Base-by-base conservation (phyloP, 305 asterid species). In the Fraxinus sp. region DNA sequence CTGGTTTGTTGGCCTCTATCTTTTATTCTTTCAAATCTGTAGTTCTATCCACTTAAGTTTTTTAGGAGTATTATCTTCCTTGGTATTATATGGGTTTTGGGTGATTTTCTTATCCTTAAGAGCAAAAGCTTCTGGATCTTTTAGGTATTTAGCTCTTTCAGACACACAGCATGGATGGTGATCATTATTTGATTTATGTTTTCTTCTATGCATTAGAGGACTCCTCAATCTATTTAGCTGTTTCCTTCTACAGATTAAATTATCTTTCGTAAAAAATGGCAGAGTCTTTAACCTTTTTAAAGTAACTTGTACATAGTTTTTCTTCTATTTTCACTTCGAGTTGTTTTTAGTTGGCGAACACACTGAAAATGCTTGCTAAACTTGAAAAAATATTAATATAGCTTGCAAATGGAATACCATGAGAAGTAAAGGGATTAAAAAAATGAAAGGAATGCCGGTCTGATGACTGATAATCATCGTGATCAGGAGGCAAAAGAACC, bases 121-220 rank as follows among this genome's bases (percentile, higher is more conserved):
- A 80, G 35, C 64, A 52, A 66, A 62, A 37, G 11, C 75, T 57
- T 9, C 7, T 62, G 68, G 70, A 30, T 72, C 37, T 55, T 78
- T 57, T 28, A 52, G 68, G 41, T 57, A 37, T 55, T 79, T 59
- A 72, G 52, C 33, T 28, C 49, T 37, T 37, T 55, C 59, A 26
- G 70, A 72, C 79, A 2, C 43, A 62, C 49, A 71, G 68, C 35
- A n/a, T 49, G 46, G 49, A 24, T 55, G 78, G 78, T 68, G 81
- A 62, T 68, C 64, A 9, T 78, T 36, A 18, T 33, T 22, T 46
- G 71, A 35, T 77, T 6, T 83, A 36, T 49, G 59, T 33, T 35
- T 49, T 83, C 43, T 24, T 70, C 35, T 14, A n/a, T 82, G 37
- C 73, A 16, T 10, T 59, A 16, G 55, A 30, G 77, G 75, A 59